These are phyloP conservation scores for Auricularia auricula-judae DNA, from an alignment of 768 basidiomycete species.

Conservation along the genomic window DNA sequence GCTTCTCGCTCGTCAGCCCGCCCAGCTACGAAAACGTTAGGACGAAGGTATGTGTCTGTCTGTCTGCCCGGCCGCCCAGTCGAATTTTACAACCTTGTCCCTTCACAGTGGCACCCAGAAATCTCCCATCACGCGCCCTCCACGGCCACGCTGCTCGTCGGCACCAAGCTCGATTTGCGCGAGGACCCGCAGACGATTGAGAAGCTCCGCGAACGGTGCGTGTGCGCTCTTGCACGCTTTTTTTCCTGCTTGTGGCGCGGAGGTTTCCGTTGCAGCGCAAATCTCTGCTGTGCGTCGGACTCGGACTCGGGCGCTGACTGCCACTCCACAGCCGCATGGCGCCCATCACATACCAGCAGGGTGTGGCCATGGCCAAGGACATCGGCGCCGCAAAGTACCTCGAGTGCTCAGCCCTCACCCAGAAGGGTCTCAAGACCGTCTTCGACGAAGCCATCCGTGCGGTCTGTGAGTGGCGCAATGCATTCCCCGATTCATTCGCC, in stretches of 20 bases:
- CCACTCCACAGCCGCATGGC: constrained; percentile 66
- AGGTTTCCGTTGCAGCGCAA: constrained; percentile 4
- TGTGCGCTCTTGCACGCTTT: constrained; percentile 3
- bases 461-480: constrained; percentile 56
- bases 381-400: constrained; percentile 94
- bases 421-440: constrained; percentile 97
- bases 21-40: constrained; percentile 98
- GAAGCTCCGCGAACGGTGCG: constrained; percentile 82
- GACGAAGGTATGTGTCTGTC: constrained; percentile 65
- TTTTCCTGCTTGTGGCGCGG: constrained; percentile 1
- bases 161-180: constrained; percentile 94
- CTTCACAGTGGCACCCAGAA: constrained; percentile 81
- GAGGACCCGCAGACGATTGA: constrained; percentile 90
- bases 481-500: background rate
- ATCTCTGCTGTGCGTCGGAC: background rate
- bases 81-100: background rate
- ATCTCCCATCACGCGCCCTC: constrained; percentile 95
- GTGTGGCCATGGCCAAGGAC: constrained; percentile 83
- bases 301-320: background rate
- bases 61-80: background rate
- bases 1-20: constrained; percentile 96
- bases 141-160: constrained; percentile 87
- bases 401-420: constrained; percentile 92
- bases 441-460: constrained; percentile 99
- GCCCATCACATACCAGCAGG: constrained; percentile 87